phyloP scores from a whole-genome alignment of 805 yeast genomes.

The Yamadazyma takamatsuzukensis region DNA sequence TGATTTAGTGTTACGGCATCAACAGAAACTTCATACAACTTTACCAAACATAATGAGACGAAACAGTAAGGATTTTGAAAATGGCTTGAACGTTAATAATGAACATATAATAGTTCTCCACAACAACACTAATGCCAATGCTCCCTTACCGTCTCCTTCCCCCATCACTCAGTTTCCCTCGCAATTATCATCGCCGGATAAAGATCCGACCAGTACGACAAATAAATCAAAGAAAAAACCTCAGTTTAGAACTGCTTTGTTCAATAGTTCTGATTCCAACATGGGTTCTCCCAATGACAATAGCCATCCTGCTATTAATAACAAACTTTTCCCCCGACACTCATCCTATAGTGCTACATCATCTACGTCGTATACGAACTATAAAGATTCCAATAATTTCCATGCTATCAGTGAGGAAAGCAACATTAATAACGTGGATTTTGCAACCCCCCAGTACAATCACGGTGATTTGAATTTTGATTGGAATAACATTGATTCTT shows the following conservation, averaged over 20 bases:
- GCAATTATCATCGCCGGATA: background rate
- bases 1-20: constrained; percentile 85
- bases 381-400: constrained; percentile 39
- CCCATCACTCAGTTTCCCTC: background rate
- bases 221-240: constrained; percentile 6
- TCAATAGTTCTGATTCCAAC: constrained; percentile 8
- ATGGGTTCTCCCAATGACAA: background rate
- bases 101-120: constrained; percentile 50
- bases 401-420: constrained; percentile 20
- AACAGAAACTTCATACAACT: constrained; percentile 80
- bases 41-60: constrained; percentile 40
- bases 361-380: constrained; percentile 49
- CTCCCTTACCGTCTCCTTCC: constrained; percentile 37
- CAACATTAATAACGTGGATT: constrained; percentile 49
- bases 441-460: constrained; percentile 69
- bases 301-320: constrained; percentile 1
- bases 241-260: constrained; percentile 12
- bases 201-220: background rate
- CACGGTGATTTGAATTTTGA: constrained; percentile 14
- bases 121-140: constrained; percentile 49
- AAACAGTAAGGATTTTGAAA: constrained; percentile 15
- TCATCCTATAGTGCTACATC: constrained; percentile 11
- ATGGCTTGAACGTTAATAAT: constrained; percentile 24
- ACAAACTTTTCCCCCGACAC: constrained; percentile 11
- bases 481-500: constrained; percentile 25